These are phyloP conservation scores for Aspergillus mulundensis DNA, from an alignment of 495 filamentous ascomycete genomes.

Conservation along the genomic window DNA sequence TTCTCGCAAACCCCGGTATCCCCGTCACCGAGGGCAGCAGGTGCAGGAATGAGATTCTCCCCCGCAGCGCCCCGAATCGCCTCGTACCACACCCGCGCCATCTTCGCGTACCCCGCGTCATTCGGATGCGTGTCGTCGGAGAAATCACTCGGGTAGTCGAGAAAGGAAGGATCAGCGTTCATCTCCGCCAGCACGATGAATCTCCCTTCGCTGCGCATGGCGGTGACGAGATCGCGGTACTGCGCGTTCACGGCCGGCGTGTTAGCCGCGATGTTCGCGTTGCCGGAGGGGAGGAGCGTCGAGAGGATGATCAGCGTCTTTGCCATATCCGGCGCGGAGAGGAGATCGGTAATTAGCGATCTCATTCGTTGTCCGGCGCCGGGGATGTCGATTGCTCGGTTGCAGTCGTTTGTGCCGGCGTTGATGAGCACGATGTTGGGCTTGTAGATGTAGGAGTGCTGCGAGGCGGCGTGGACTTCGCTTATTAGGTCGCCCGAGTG, in stretches of 20 bases:
- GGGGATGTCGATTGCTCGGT: constrained; percentile 26
- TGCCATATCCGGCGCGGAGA: constrained; percentile 20
- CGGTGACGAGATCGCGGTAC: constrained; percentile 24
- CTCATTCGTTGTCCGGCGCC: constrained; percentile 26
- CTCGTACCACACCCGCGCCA: constrained; percentile 1
- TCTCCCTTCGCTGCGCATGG: constrained; percentile 22
- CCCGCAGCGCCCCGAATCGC: neutral
- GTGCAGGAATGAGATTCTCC: neutral
- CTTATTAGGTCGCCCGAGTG: constrained; percentile 44
- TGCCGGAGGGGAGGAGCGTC: constrained; percentile 40
- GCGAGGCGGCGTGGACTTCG: constrained; percentile 33
- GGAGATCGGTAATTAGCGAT: constrained; percentile 33
- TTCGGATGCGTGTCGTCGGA: constrained; percentile 1
- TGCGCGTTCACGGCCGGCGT: constrained; percentile 36
- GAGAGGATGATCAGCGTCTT: constrained; percentile 45
- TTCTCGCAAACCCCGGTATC: neutral
- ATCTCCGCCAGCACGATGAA: constrained; percentile 47
- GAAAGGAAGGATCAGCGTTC: constrained; percentile 17
- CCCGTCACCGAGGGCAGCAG: neutral
- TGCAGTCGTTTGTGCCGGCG: constrained; percentile 47
- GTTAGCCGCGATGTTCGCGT: neutral
- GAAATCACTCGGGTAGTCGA: neutral
- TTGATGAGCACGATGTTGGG: constrained; percentile 49
- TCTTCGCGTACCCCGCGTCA: neutral
- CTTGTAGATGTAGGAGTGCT: constrained; percentile 25